Conservation (phyloP, 108 stramenopile genomes). For the Bacterosira constricta region DNA sequence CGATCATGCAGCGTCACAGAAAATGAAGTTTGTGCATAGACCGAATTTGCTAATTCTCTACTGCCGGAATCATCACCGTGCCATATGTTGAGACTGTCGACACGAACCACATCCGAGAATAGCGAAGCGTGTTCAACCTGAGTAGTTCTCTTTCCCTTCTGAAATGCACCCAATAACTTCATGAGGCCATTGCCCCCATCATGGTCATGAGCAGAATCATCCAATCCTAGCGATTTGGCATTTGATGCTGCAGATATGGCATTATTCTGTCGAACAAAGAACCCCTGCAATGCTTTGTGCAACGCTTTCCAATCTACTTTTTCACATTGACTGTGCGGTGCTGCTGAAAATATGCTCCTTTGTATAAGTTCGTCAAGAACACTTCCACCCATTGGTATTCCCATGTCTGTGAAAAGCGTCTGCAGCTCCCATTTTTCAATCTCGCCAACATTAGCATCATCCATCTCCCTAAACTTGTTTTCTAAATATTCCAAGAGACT, state of each 20-base stretch:
- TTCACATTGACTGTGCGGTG: too few species aligned
- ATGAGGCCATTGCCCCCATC: neutral
- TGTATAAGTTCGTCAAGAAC: too few species aligned
- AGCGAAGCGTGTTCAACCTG: conserved; percentile 15
- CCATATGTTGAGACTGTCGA: conserved; percentile 19
- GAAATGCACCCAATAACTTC: neutral
- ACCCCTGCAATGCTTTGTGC: too few species aligned
- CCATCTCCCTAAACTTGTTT: neutral
- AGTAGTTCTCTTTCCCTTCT: neutral
- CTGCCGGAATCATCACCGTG: conserved; percentile 1
- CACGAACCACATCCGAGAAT: conserved; percentile 18
- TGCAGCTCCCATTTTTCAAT: neutral
- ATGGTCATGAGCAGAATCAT: neutral
- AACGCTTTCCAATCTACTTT: too few species aligned
- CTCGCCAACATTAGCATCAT: neutral
- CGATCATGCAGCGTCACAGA: conserved; percentile 8
- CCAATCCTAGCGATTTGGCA: too few species aligned
- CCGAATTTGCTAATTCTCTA: neutral
- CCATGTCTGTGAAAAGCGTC: neutral
- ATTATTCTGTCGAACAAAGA: too few species aligned
- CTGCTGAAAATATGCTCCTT: too few species aligned
- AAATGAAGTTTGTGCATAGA: conserved; percentile 8
- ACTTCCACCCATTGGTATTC: too few species aligned
- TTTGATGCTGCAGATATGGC: too few species aligned
- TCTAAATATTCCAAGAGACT: conserved; percentile 15